Conservation (phyloP, 805 yeast genomes). For the Spathaspora passalidarum region DNA sequence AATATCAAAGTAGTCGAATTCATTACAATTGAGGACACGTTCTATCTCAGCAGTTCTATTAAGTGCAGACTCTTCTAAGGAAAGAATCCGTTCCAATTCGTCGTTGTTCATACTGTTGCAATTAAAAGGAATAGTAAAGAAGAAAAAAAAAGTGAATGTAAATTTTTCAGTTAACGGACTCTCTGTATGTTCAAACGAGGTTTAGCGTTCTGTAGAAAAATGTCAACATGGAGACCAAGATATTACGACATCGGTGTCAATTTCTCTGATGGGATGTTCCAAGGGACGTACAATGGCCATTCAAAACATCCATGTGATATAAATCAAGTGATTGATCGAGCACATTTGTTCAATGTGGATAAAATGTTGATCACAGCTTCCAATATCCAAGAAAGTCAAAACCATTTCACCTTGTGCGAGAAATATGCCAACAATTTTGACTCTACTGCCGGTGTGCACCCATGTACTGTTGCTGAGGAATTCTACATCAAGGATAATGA, state of each 20-base stretch:
- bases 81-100: slow-evolving; percentile 16
- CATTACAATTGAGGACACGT: slow-evolving; percentile 47
- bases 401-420: slow-evolving; percentile 57
- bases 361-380: slow-evolving; percentile 84
- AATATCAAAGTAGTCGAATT: slow-evolving; percentile 53
- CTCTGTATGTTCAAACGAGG: neutral
- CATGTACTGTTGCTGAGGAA: slow-evolving; percentile 68
- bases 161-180: slow-evolving; percentile 1
- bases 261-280: slow-evolving; percentile 85
- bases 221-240: slow-evolving; percentile 34
- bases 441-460: slow-evolving; percentile 93
- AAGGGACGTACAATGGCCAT: slow-evolving; percentile 72
- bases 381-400: slow-evolving; percentile 59
- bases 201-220: neutral
- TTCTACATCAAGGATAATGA: slow-evolving; percentile 21
- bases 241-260: slow-evolving; percentile 60
- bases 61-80: slow-evolving; percentile 24
- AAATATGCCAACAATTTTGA: slow-evolving; percentile 32
- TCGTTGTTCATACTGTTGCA: slow-evolving; percentile 9
- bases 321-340: slow-evolving; percentile 60
- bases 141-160: neutral
- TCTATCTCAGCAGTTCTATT: slow-evolving; percentile 51
- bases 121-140: neutral
- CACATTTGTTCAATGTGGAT: slow-evolving; percentile 60
- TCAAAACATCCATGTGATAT: slow-evolving; percentile 65